phyloP scores from a whole-genome alignment of 805 yeast genomes.

The Spathaspora arborariae region DNA sequence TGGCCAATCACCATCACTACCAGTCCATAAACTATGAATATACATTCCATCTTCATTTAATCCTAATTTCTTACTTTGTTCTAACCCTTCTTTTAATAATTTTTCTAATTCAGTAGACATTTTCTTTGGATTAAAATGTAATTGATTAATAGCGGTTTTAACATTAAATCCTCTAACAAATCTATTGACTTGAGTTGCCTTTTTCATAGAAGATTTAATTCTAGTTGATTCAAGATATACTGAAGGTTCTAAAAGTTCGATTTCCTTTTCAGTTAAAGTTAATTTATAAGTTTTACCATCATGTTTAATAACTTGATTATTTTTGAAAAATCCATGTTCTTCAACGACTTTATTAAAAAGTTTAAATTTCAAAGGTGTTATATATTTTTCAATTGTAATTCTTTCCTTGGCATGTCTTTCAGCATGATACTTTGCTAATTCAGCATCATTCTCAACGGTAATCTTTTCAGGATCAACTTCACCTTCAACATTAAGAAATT shows the following conservation, averaged over 20 bases:
- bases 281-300: constrained; percentile 52
- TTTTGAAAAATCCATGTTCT: constrained; percentile 66
- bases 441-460: constrained; percentile 28
- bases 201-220: constrained; percentile 83
- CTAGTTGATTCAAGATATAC: constrained; percentile 78
- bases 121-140: constrained; percentile 81
- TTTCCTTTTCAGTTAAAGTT: constrained; percentile 57
- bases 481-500: constrained; percentile 4
- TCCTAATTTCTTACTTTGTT: constrained; percentile 61
- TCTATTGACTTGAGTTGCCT: constrained; percentile 76
- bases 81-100: constrained; percentile 66
- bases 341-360: constrained; percentile 61
- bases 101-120: constrained; percentile 77
- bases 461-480: constrained; percentile 9
- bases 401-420: constrained; percentile 40
- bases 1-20: constrained; percentile 75
- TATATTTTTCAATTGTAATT: constrained; percentile 48
- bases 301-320: constrained; percentile 44
- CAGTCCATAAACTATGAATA: constrained; percentile 83
- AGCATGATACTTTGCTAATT: constrained; percentile 48
- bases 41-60: constrained; percentile 60
- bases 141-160: constrained; percentile 82
- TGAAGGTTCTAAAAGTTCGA: constrained; percentile 81
- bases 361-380: constrained; percentile 68
- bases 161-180: constrained; percentile 69